A percentile compares a stretch with the other conserved stretches of the same genome.
Evolutionary conservation across 2,329 filamentous ascomycete genomes (phyloP).

Genomic region (Cladosporium cucumerinum): DNA sequence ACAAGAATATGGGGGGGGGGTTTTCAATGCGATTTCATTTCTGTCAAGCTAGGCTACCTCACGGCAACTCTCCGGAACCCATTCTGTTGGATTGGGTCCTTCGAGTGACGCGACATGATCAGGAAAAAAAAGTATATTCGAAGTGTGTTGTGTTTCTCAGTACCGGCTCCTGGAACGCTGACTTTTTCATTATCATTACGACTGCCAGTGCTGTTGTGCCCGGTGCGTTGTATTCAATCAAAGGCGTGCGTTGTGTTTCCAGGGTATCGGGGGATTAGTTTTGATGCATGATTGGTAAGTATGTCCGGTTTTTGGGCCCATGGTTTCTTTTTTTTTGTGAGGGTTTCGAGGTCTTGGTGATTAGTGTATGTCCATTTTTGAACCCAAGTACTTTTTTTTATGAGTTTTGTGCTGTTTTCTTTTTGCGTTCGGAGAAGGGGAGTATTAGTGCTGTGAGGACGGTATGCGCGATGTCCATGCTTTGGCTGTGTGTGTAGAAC

Average conservation of each 20-base stretch:
- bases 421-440: neutral
- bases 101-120: constrained; percentile 10
- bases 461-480: neutral
- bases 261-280: neutral
- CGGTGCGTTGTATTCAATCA: neutral
- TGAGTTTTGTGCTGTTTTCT: neutral
- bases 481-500: neutral
- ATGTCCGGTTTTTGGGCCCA: neutral
- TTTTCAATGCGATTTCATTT: neutral
- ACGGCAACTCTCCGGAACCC: constrained; percentile 1
- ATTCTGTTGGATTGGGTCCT: neutral
- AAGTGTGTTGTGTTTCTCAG: neutral
- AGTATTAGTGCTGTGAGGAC: constrained; percentile 5
- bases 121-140: neutral
- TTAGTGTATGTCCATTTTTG: neutral
- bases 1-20: neutral
- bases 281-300: neutral
- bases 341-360: neutral
- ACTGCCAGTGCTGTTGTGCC: neutral
- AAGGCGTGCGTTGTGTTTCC: neutral
- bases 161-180: neutral
- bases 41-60: constrained; percentile 3
- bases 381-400: neutral
- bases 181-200: neutral
- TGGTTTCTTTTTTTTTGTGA: neutral